Base-by-base conservation (phyloP, 306 rosid genomes). In the Acacia acuminata region DNA sequence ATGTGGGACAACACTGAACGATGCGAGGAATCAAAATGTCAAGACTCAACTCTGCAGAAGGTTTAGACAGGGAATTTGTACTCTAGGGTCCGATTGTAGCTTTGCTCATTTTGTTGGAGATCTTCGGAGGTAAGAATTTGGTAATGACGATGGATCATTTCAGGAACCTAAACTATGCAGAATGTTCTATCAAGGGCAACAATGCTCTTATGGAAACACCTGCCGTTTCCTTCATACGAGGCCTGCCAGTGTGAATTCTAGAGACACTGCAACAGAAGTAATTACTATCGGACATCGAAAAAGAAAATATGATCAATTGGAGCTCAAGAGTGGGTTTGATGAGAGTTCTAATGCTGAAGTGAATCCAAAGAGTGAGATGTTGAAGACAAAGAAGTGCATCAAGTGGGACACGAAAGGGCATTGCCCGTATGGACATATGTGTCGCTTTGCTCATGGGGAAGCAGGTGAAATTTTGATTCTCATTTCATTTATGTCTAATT, bases 201-300 rank as follows among this genome's bases (percentile, higher is more conserved):
- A 43, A 10, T 91, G 92, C 63, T 11, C 30, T 4, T 89, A 84
- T 43, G 88, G 90, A 16, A 24, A 48, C 76, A 44, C 17, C 3
- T 91, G 94, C 80, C 91, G 90, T 40, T 91, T 44, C 84, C 86
- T 65, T 64, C 92, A 88, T 66, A 43, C 55, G 32, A 25, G 36
- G 67, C 65, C 63, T 25, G 53, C 34, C 14, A 20, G n/a, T 10
- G 24, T 19, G 2, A 45, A 64, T 43, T 27, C 32, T 19, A 81
- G 81, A 75, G 87, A 79, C 10, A 25, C 24, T 13, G 30, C 79
- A 7, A 69, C 66, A 4, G n/a, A 17, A 11, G 34, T 69, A 51
- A 27, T 38, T 45, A 25, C 5, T 36, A 11, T 50, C 6, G 38
- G 40, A 13, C 64, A 38, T 42, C 43, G n/a, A 19, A 74, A 47